Evolutionary conservation across 2,329 filamentous ascomycete genomes (phyloP).

Genomic region (Pezicula radicicola): DNA sequence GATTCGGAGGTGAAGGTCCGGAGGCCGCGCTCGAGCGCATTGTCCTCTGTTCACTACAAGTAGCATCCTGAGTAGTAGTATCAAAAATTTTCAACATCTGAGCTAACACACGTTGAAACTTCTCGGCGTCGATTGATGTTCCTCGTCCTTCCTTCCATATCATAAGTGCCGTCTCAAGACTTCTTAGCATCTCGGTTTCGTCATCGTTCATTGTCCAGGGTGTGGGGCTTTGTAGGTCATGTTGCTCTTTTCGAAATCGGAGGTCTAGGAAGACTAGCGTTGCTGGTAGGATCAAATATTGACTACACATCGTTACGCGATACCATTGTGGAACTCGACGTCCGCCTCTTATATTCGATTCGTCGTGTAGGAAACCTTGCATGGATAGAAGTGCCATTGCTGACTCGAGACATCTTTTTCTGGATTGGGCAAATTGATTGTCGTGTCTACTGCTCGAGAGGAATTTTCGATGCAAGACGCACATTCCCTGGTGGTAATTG

Average conservation of each 20-base stretch:
- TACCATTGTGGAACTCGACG: not conserved
- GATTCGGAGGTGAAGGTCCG: too few species aligned
- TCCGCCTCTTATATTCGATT: not conserved
- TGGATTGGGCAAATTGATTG: conserved; percentile 7
- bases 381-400: not conserved
- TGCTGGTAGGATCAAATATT: not conserved
- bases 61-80: too few species aligned
- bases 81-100: too few species aligned
- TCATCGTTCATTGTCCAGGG: not conserved
- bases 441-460: conserved; percentile 10
- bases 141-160: too few species aligned
- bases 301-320: not conserved
- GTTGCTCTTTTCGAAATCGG: not conserved
- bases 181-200: not conserved
- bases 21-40: too few species aligned
- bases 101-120: too few species aligned
- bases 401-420: conserved; percentile 24
- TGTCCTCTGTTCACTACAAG: too few species aligned
- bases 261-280: not conserved
- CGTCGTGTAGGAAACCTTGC: not conserved
- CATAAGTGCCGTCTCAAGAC: not conserved
- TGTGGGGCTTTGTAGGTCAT: not conserved
- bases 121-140: too few species aligned
- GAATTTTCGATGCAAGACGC: conserved; percentile 16
- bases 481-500: conserved; percentile 15